A percentile compares a stretch with the other conserved stretches of the same genome.
These are phyloP conservation scores for Phytophthora nicotianae DNA, from an alignment of 352 stramenopile species.

Conservation along the genomic window DNA sequence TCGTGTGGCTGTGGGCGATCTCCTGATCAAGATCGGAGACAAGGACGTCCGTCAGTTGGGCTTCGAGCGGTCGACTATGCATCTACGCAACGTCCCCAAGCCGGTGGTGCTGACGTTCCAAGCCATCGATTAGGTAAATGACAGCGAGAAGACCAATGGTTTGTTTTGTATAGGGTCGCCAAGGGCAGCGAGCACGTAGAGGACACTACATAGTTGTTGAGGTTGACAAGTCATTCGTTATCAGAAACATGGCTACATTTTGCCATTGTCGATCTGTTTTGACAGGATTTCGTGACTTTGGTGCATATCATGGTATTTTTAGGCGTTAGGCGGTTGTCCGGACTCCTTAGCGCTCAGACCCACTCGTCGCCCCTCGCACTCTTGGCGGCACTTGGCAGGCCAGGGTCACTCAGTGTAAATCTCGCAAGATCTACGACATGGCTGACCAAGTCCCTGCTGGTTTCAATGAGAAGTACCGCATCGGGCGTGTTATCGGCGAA, in stretches of 20 bases:
- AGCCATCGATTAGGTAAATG: slow-evolving; percentile 61
- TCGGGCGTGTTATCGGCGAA: slow-evolving; percentile 78
- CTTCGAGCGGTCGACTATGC: slow-evolving; percentile 77
- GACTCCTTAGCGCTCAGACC: slow-evolving; percentile 17
- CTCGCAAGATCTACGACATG: slow-evolving; percentile 37
- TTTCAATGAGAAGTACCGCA: slow-evolving; percentile 83
- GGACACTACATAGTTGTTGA: slow-evolving; percentile 10
- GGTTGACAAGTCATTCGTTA: slow-evolving; percentile 22
- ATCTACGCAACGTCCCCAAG: slow-evolving; percentile 77
- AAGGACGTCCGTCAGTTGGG: slow-evolving; percentile 68
- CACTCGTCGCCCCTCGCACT: slow-evolving; percentile 6
- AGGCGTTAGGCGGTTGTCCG: slow-evolving; percentile 14
- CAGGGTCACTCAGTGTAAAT: slow-evolving; percentile 14
- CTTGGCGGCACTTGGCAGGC: slow-evolving; percentile 22
- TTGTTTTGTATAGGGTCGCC: slow-evolving; percentile 32
- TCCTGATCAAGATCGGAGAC: slow-evolving; percentile 79
- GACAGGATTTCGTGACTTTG: slow-evolving; percentile 5
- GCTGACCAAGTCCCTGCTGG: slow-evolving; percentile 54
- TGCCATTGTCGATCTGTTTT: slow-evolving; percentile 2
- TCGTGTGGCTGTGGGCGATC: slow-evolving; percentile 76
- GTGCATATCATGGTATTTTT: slow-evolving; percentile 18
- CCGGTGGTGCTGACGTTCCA: slow-evolving; percentile 81
- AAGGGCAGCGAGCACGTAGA: slow-evolving; percentile 3
- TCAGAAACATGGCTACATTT: slow-evolving; percentile 14
- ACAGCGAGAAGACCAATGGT: slow-evolving; percentile 12